Base-by-base conservation (phyloP, 2,329 filamentous ascomycete genomes). In the Xylariaceae sp. region DNA sequence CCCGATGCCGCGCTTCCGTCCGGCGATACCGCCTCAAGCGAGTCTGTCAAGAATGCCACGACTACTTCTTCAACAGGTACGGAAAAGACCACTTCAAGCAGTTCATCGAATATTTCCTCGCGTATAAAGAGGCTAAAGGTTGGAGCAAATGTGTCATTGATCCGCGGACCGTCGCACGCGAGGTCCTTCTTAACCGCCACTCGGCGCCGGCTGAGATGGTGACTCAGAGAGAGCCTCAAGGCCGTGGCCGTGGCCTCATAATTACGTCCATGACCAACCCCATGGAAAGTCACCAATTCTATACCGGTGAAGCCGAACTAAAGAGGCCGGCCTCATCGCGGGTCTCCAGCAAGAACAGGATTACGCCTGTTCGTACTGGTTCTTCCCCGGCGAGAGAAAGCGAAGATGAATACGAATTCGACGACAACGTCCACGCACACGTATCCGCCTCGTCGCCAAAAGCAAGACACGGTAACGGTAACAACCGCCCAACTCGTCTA, bases 81-180 rank as follows among this genome's bases (percentile, higher is more conserved):
- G 63, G 62, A n/a, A 31, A 45, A 6, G 3, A 26, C 7, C 43
- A 48, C 4, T 58, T 55, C 40, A 42, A 57, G 9, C 3, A 42
- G 27, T 57, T 64, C 39, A 58, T 60, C 43, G 37, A 58, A 27
- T 53, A 44, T 9, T 68, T 66, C 52, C 51, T 68, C 19, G 52
- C 54, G 30, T 67, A 64, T 35, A 68, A 68, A 53, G 50, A 58
- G 12, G 19, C 40, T 2, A 60, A 46, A 6, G 62, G 64, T 8
- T 51, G 60, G 47, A 35, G 9, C 0, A 59, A 45, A 30, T 48
- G 49, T 42, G 39, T 50, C 19, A 48, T 67, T n/a, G 59, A 64
- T 12, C 65, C 64, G 4, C 37, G 44, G 1, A 51, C 51, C 8
- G 42, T 68, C 1, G 55, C 62, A 4, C 44, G 41, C 5, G 50